Percentiles rank a stretch among this genome's conserved stretches.
These are phyloP conservation scores for Geotrichum australiense DNA, from an alignment of 1,139 yeast genomes.

Conservation along the genomic window DNA sequence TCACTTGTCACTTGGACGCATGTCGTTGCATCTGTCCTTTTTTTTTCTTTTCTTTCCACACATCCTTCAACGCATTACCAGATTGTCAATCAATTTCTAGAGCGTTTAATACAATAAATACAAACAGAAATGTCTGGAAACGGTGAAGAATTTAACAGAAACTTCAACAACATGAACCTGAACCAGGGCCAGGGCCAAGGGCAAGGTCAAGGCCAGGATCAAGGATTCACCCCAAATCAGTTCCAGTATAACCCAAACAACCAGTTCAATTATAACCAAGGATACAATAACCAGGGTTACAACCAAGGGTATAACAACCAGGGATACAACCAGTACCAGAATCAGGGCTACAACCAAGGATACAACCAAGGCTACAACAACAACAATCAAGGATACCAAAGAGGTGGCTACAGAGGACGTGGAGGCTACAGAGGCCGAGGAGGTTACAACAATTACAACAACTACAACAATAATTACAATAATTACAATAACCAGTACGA, in stretches of 20 bases:
- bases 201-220: constrained; percentile 2
- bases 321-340: constrained; percentile 1
- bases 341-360: constrained; percentile 3
- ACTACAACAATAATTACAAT: constrained; percentile 11
- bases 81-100: neutral
- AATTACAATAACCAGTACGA: constrained; percentile 25
- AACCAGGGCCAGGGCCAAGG: neutral
- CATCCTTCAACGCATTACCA: neutral
- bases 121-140: constrained; percentile 5
- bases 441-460: constrained; percentile 12
- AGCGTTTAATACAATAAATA: too few relatives aligned
- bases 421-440: constrained; percentile 17
- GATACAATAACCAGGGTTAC: neutral
- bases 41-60: neutral
- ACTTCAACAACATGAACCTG: constrained; percentile 10
- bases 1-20: too few relatives aligned
- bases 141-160: constrained; percentile 4
- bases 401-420: constrained; percentile 17
- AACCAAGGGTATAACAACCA: constrained; percentile 1
- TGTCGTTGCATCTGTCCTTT: neutral
- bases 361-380: constrained; percentile 12
- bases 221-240: constrained; percentile 5
- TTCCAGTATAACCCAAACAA: constrained; percentile 8
- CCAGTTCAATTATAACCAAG: constrained; percentile 5
- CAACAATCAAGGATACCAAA: constrained; percentile 13